Percentiles rank a stretch among this genome's conserved stretches.
phyloP scores from a whole-genome alignment of 2,329 filamentous ascomycete species.

The Hypoxylon sp. region DNA sequence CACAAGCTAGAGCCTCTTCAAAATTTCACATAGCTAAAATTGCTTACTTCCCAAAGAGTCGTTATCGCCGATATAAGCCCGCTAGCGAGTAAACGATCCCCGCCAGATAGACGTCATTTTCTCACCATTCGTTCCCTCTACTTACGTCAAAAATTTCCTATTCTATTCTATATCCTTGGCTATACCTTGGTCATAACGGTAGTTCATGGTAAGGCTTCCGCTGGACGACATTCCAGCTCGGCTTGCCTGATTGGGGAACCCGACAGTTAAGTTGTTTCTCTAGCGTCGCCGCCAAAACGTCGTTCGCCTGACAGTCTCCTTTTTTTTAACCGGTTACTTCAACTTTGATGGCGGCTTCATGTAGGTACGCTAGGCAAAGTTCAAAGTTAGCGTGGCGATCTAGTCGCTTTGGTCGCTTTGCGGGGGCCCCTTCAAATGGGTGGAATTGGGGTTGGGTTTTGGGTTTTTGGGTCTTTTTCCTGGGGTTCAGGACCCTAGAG shows the following conservation, averaged over 20 bases:
- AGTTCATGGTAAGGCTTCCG: slow-evolving; percentile 15
- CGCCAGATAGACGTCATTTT: slow-evolving; percentile 42
- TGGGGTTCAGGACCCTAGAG: neutral
- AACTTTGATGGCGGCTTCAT: slow-evolving; percentile 9
- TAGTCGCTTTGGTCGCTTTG: slow-evolving; percentile 13
- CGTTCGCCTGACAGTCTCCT: slow-evolving; percentile 12
- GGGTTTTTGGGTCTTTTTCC: slow-evolving; percentile 9
- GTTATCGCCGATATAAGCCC: slow-evolving; percentile 47
- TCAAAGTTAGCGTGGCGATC: slow-evolving; percentile 11
- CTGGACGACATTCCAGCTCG: slow-evolving; percentile 10
- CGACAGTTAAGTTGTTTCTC: slow-evolving; percentile 22
- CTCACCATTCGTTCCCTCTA: slow-evolving; percentile 28
- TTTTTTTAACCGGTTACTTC: slow-evolving; percentile 23
- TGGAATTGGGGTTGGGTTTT: slow-evolving; percentile 14
- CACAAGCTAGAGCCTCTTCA: neutral
- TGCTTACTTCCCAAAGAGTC: slow-evolving; percentile 13
- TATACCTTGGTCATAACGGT: slow-evolving; percentile 10
- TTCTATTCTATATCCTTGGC: slow-evolving; percentile 32
- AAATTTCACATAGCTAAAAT: slow-evolving; percentile 8
- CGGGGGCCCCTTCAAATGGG: slow-evolving; percentile 21
- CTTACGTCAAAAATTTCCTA: slow-evolving; percentile 41
- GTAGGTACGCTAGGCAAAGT: slow-evolving; percentile 8
- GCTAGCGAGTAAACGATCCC: slow-evolving; percentile 32
- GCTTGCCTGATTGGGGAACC: slow-evolving; percentile 37
- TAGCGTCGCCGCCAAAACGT: slow-evolving; percentile 33